Percentiles rank a stretch among this genome's conserved stretches.
These are phyloP conservation scores for Saccharomycopsis malanga DNA, from an alignment of 805 yeast genomes.

Conservation along the genomic window DNA sequence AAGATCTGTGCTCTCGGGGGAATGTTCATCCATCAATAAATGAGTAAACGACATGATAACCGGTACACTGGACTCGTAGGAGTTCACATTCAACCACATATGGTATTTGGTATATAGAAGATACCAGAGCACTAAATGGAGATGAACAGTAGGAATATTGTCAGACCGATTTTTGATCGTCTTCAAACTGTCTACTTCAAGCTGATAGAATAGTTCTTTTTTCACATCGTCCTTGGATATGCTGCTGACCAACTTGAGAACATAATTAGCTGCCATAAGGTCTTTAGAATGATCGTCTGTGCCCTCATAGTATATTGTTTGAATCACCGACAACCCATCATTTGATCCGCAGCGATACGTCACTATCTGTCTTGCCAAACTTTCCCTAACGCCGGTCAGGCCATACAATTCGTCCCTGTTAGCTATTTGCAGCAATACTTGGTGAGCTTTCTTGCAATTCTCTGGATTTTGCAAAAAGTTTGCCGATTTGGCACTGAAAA, in stretches of 20 bases:
- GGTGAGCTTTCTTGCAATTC: conserved; percentile 5
- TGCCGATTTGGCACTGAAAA: background rate
- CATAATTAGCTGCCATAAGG: background rate
- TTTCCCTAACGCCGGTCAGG: background rate
- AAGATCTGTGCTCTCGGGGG: background rate
- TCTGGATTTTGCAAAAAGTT: background rate
- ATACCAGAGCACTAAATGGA: conserved; percentile 11
- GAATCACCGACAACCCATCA: conserved; percentile 1
- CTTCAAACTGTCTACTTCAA: no score
- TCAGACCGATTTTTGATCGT: no score
- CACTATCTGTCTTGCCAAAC: background rate
- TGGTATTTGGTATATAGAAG: conserved; percentile 1
- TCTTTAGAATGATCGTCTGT: conserved; percentile 4
- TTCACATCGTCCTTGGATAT: no score
- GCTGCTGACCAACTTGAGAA: conserved; percentile 6
- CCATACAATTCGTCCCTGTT: background rate
- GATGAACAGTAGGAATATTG: no score
- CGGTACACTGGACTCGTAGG: conserved; percentile 7
- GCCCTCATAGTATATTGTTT: conserved; percentile 4
- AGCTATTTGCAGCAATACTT: conserved; percentile 6
- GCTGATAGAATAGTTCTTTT: no score
- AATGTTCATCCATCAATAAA: background rate
- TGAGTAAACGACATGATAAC: conserved; percentile 3
- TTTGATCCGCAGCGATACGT: no score
- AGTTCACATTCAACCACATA: background rate